Base-by-base conservation (phyloP, 106 monocot species). In the Acanthochlamys bracteata region DNA sequence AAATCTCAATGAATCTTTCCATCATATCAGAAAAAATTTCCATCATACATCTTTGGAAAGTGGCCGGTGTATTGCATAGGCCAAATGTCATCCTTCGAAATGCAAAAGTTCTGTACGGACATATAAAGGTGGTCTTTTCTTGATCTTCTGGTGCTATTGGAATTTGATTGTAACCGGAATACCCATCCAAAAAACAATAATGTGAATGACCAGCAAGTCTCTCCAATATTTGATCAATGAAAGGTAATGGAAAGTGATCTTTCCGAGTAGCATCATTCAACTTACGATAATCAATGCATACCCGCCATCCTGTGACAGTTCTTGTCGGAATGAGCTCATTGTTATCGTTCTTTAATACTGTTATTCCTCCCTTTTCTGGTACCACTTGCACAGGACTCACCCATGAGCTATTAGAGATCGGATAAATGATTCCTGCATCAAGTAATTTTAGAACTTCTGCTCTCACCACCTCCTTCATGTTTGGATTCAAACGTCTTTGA, bases 11-110 rank as follows among this genome's bases (percentile, higher is more conserved):
- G 51, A 14, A 60, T 4, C 49, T 24, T 22, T 70, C 0, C 4
- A 60, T 25, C 23, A 70, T 25, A 26, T 70, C 45, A 43, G 24
- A 47, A 33, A 70, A 70, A 17, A 70, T 59, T 24, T 24, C 22
- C 11, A 45, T 26, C 47, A 62, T 62, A 4, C 61, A 62, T 39
- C 61, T 27, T 41, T 62, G 61, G 41, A 62, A 62, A 40, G 61
- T 62, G 7, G 53, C 53, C 10, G 7, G 53, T 54, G 53, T 19
- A 54, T 54, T 54, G n/a, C 53, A 54, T 19, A 62, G 19, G 4
- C 61, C 33, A 39, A 62, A 62, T n/a, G 61, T 7, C 26, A 62
- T 62, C 33, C 61, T 62, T 20, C 16, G 39, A 62, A 62, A 62
- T 33, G 61, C 39, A 62, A 62, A 62, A 11, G 61, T 62, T 16